Evolutionary conservation across 2,329 filamentous ascomycete species (phyloP).

Genomic region (Botrytis sinoallii): DNA sequence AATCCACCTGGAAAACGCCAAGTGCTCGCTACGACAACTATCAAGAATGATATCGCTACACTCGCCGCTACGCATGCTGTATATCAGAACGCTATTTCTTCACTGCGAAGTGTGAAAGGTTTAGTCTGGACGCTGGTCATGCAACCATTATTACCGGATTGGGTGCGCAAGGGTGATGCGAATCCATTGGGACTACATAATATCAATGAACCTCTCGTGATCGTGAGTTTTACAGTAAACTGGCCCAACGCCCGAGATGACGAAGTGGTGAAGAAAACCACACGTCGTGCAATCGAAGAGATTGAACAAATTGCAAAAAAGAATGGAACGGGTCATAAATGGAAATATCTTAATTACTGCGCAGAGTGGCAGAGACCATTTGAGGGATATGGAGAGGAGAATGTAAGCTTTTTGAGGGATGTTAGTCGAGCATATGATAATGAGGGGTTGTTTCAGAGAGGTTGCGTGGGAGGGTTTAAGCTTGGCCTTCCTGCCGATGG

Average conservation of each 20-base stretch:
- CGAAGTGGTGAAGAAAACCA: constrained; percentile 32
- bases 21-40: constrained; percentile 39
- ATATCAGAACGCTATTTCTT: constrained; percentile 34
- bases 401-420: constrained; percentile 23
- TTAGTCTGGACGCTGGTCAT: constrained; percentile 39
- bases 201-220: constrained; percentile 34
- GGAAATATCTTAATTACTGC: constrained; percentile 37
- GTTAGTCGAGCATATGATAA: constrained; percentile 19
- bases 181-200: constrained; percentile 35
- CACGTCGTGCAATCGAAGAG: constrained; percentile 34
- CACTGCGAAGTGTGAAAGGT: constrained; percentile 34
- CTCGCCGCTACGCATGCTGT: constrained; percentile 33
- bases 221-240: constrained; percentile 39
- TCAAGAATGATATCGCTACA: constrained; percentile 39
- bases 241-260: constrained; percentile 37
- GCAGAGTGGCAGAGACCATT: constrained; percentile 35
- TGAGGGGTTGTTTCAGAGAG: constrained; percentile 20
- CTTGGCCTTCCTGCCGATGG: background rate
- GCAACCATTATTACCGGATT: constrained; percentile 36
- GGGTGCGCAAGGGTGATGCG: constrained; percentile 31
- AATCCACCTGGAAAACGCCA: constrained; percentile 38
- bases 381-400: constrained; percentile 35
- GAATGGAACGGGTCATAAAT: constrained; percentile 30
- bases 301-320: constrained; percentile 37
- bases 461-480: constrained; percentile 19